Base-by-base conservation (phyloP, 306 rosid species). In the Trifolium subterraneum region DNA sequence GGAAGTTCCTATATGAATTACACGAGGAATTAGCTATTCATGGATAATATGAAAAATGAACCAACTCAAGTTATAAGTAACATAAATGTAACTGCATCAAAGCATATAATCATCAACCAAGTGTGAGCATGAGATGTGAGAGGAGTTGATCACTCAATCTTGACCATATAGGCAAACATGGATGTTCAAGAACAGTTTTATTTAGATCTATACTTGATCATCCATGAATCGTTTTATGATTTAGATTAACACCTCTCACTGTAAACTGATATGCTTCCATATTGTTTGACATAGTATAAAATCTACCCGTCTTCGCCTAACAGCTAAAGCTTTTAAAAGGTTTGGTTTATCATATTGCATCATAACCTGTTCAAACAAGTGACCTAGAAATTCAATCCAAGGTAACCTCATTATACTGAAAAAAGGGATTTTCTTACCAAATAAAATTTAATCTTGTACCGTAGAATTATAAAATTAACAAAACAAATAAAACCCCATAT, bases 1-100 rank as follows among this genome's bases (percentile, higher is more conserved):
- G 87, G 90, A 36, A 90, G 85, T 85, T 92, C 99, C 99, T 94
- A 81, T 8, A 56, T 22, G 14, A 61, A 14, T 25, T 59, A 25
- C 39, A 27, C 7, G 19, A 59, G 39, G 20, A 27, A 59, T 59
- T 59, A 59, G 65, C 65, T 13, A 7, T 59, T 11, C 65, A 27
- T 59, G 65, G 58, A 67, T 25, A 76, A 56, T 25, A 73, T 56
- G 15, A 72, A 47, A n/a, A 33, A 68, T 48, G 42, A 65, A 67
- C 35, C 18, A 33, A 58, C 50, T 66, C 39, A 70, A 72, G 70
- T 33, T 18, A 62, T 15, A 60, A 51, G 73, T 47, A 70, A 59
- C 8, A 59, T 66, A 63, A 14, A 70, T 4, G n/a, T 27, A 19
- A 59, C 38, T 59, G 64, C 64, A 27, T 12, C 38, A 13, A 13